phyloP scores from a whole-genome alignment of 2,329 filamentous ascomycete genomes.

The Alternaria conjuncta region DNA sequence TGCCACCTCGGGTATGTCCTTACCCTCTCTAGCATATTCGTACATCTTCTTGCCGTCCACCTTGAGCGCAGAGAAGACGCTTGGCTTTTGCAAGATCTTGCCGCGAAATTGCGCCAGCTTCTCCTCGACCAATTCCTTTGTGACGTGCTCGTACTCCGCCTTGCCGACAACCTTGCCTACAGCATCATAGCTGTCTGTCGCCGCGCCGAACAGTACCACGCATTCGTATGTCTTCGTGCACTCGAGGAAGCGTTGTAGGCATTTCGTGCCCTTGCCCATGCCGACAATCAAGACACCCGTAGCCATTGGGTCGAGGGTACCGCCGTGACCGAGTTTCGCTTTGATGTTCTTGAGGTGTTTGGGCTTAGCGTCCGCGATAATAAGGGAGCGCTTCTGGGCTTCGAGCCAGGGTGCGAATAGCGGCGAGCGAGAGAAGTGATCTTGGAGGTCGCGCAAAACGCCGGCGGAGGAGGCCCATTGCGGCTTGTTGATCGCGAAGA shows the following conservation, averaged over 20 bases:
- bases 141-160: constrained; percentile 80
- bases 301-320: constrained; percentile 91
- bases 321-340: constrained; percentile 95
- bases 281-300: constrained; percentile 92
- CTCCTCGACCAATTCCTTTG: constrained; percentile 76
- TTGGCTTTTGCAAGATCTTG: constrained; percentile 86
- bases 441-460: constrained; percentile 86
- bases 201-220: constrained; percentile 85
- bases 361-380: constrained; percentile 60
- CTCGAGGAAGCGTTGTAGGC: constrained; percentile 75
- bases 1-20: constrained; percentile 85
- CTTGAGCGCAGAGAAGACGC: constrained; percentile 90
- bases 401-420: constrained; percentile 81
- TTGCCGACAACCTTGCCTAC: constrained; percentile 81
- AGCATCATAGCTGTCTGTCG: constrained; percentile 90
- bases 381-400: constrained; percentile 66
- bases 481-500: constrained; percentile 90
- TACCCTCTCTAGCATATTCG: constrained; percentile 92
- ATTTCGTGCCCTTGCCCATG: constrained; percentile 86
- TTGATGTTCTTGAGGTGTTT: constrained; percentile 60
- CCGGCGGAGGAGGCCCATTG: constrained; percentile 85
- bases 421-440: constrained; percentile 78
- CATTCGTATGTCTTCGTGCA: constrained; percentile 96
- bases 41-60: constrained; percentile 94
- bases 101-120: constrained; percentile 78